Conservation (phyloP, 345 rosid species). For the Eutrema yunnanense region DNA sequence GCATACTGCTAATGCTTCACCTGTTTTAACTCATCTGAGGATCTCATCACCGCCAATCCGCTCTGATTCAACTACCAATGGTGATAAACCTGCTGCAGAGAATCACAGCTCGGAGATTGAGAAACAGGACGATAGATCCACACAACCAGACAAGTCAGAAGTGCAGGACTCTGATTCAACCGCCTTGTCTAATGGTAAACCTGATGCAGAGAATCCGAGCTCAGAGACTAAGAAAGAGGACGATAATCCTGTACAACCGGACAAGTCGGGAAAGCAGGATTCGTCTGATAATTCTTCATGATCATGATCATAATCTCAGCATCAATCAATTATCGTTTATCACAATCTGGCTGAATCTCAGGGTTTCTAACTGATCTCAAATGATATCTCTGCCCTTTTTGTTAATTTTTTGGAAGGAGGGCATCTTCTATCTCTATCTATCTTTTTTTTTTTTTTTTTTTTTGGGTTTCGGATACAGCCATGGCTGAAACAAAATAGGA, state of each 20-base stretch:
- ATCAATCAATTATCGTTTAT: not conserved
- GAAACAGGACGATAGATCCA: not conserved
- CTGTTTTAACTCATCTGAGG: conserved; percentile 39
- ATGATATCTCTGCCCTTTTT: conserved; percentile 24
- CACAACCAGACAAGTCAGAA: conserved; percentile 6
- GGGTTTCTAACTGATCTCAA: conserved; percentile 11
- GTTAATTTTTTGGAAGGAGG: conserved; percentile 31
- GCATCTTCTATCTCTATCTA: conserved; percentile 16
- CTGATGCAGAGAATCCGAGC: conserved; percentile 7
- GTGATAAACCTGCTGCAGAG: conserved; percentile 9
- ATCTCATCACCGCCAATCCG: conserved; percentile 26
- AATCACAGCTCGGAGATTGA: conserved; percentile 8
- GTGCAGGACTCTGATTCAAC: conserved; percentile 29
- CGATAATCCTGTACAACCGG: not conserved
- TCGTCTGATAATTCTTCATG: conserved; percentile 11
- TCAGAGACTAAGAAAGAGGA: conserved; percentile 10
- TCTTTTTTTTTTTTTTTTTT: not conserved
- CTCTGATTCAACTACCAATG: conserved; percentile 17
- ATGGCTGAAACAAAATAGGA: conserved; percentile 29
- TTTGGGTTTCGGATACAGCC: conserved; percentile 11
- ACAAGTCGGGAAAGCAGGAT: conserved; percentile 1
- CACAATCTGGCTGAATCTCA: not conserved
- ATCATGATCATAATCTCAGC: conserved; percentile 6
- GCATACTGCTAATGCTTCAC: conserved; percentile 32
- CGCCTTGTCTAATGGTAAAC: conserved; percentile 15